These are phyloP conservation scores for Apiospora saccharicola DNA, from an alignment of 2,329 filamentous ascomycete genomes.

Conservation along the genomic window DNA sequence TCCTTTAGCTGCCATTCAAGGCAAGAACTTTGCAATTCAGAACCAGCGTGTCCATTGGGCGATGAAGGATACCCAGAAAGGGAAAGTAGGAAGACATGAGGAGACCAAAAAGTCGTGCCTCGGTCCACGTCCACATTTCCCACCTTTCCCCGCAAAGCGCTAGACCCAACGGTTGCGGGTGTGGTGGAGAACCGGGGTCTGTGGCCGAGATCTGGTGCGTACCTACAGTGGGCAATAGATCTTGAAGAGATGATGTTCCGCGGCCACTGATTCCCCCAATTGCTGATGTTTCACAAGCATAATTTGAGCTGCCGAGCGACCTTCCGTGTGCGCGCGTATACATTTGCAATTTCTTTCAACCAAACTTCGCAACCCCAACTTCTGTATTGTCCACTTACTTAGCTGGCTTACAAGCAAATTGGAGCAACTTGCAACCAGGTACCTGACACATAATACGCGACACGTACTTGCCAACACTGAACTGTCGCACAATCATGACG, in stretches of 20 bases:
- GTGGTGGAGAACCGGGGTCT: conserved; percentile 13
- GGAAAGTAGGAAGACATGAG: not conserved
- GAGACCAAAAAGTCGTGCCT: not conserved
- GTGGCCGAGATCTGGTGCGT: not conserved
- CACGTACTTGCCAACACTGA: not conserved
- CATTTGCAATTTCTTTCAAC: too few species aligned
- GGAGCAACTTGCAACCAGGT: not conserved
- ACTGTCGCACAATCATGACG: conserved; percentile 21
- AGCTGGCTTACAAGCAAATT: not conserved
- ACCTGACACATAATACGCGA: not conserved
- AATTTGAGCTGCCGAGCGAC: not conserved
- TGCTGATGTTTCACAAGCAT: not conserved
- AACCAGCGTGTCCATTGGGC: not conserved
- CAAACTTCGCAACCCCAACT: not conserved
- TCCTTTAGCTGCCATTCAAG: too few species aligned
- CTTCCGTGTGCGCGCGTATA: not conserved
- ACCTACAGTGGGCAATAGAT: not conserved
- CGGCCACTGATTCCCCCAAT: not conserved
- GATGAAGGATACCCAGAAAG: too few species aligned
- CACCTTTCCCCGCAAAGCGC: conserved; percentile 10
- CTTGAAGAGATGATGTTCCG: not conserved
- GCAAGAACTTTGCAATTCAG: not conserved
- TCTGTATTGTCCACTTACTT: not conserved
- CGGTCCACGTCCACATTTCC: not conserved
- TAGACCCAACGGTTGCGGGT: not conserved